phyloP scores from a whole-genome alignment of 148 eudicot species.

The Chenopodium formosanum region DNA sequence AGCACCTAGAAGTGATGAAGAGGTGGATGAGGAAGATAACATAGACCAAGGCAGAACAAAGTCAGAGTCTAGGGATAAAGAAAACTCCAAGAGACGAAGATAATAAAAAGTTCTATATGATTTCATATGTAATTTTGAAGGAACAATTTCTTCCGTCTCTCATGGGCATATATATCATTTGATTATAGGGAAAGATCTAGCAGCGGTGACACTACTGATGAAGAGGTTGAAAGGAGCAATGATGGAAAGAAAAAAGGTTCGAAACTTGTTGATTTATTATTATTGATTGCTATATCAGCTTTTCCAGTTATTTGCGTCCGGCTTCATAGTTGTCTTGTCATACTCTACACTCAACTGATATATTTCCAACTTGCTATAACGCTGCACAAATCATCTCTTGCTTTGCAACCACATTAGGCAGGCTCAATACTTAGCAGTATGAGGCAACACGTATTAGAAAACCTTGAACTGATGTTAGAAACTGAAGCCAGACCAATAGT shows the following conservation, averaged over 20 bases:
- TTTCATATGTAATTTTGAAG: background rate
- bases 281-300: background rate
- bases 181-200: slow-evolving; percentile 48
- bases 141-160: background rate
- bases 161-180: background rate
- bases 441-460: background rate
- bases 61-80: slow-evolving; percentile 21
- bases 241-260: slow-evolving; percentile 53
- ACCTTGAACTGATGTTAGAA: too few relatives aligned
- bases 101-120: slow-evolving; percentile 3
- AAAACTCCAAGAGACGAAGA: slow-evolving; percentile 22
- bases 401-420: background rate
- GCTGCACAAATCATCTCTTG: background rate
- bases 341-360: background rate
- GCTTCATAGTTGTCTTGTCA: background rate
- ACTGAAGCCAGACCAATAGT: background rate
- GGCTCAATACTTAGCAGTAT: background rate
- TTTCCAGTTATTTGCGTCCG: background rate
- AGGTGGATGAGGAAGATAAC: background rate
- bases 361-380: background rate
- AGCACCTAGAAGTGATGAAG: slow-evolving; percentile 41
- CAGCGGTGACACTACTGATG: slow-evolving; percentile 38
- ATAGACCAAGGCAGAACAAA: slow-evolving; percentile 11
- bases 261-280: background rate
- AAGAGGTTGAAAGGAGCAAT: slow-evolving; percentile 34